Percentiles rank a stretch among this genome's conserved stretches.
Conservation (phyloP, 441 rosid species). For the Adansonia gregorii region DNA sequence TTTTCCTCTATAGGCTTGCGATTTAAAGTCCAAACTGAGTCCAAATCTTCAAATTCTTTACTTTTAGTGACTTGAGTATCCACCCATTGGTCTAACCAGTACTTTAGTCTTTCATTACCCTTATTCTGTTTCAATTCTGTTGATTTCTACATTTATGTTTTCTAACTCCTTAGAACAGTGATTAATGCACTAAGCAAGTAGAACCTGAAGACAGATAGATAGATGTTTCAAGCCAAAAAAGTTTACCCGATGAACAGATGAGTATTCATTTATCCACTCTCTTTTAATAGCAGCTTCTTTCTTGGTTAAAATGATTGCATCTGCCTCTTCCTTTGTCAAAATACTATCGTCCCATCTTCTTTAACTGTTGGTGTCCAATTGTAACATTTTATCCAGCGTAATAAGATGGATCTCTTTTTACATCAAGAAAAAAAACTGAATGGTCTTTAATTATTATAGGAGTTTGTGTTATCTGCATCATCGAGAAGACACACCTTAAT, state of each 20-base stretch:
- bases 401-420: neutral
- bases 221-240: constrained; percentile 13
- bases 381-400: constrained; percentile 21
- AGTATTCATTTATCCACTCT: constrained; percentile 68
- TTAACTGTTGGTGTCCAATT: constrained; percentile 65
- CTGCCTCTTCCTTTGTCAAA: constrained; percentile 73
- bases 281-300: constrained; percentile 71
- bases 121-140: constrained; percentile 73
- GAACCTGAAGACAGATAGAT: neutral
- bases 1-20: constrained; percentile 47
- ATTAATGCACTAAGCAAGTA: neutral
- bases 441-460: neutral
- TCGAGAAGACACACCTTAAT: constrained; percentile 39
- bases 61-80: constrained; percentile 74
- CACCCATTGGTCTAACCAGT: constrained; percentile 90
- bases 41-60: constrained; percentile 77
- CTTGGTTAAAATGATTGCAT: constrained; percentile 61
- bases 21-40: constrained; percentile 46
- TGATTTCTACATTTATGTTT: constrained; percentile 54
- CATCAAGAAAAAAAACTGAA: neutral
- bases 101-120: constrained; percentile 66
- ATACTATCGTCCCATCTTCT: constrained; percentile 84
- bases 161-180: neutral
- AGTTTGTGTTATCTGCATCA: neutral
- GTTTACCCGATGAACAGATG: constrained; percentile 65